Base-by-base conservation (phyloP, 2,329 filamentous ascomycete genomes). In the Helotiales sp. region DNA sequence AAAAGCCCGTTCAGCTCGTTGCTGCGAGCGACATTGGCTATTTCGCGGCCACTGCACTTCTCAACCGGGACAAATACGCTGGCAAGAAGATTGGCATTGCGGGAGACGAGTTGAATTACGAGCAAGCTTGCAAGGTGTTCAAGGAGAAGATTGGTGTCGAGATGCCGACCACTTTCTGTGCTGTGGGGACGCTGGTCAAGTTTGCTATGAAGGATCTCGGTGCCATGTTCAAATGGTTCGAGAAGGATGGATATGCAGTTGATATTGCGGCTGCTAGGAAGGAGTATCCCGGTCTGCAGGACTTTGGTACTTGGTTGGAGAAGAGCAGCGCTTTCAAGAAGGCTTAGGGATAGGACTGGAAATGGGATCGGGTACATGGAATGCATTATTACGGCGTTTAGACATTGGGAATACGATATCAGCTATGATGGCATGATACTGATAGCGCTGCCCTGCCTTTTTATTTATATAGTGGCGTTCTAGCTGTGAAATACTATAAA, bases 271-370 rank as follows among this genome's bases (percentile, higher is more conserved):
- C 67, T 58, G 64, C 83, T 71, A 81, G 74, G 74, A 76, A 77
- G 67, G 76, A 78, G 67, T 78, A 84, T 72, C 79, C 80, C 4
- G 77, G 77, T 60, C 60, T 85, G 69, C 78, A 78, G 72, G 78
- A 80, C 65, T 83, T 85, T 71, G 77, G 78, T 66, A 78, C 76
- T 6, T 85, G 83, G 82, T 64, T 85, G 69, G 74, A 75, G 72
- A 78, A 79, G 74, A 79, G 80, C 66, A 75, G 74, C 67, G 61
- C 57, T 2, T 74, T 75, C 65, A 54, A 69, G 61, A 67, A 71
- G 34, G 49, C 28, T 17, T 26, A 40, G 47, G 6, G n/a, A 13
- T 34, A 11, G 1, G 26, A 37, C 13, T 34, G 15, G 24, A 34
- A 20, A 37, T 20, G 49, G 15, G 24, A 34, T 22, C 28, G 52